Percentiles rank a stretch among this genome's conserved stretches.
These are phyloP conservation scores for Lathyrus tuberosus DNA, from an alignment of 306 rosid species.

Conservation along the genomic window DNA sequence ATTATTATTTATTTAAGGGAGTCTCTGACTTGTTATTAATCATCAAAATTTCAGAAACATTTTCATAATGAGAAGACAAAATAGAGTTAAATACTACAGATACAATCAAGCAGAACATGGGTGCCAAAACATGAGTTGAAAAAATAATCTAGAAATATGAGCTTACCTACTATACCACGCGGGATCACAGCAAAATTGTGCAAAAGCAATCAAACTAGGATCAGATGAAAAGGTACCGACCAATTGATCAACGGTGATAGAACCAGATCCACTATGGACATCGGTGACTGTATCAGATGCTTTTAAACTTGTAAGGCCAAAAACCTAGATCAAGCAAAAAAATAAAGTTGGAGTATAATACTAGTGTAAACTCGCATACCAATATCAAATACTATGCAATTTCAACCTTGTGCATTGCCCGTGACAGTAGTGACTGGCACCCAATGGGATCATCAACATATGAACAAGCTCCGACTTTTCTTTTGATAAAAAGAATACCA, in stretches of 20 bases:
- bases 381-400: conserved; percentile 28
- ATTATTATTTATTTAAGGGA: conserved; percentile 21
- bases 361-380: conserved; percentile 7
- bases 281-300: conserved; percentile 45
- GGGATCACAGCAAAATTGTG: conserved; percentile 90
- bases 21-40: conserved; percentile 24
- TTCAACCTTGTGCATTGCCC: conserved; percentile 95
- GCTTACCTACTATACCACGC: conserved; percentile 80
- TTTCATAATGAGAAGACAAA: conserved; percentile 8
- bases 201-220: conserved; percentile 97
- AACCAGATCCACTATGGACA: conserved; percentile 60
- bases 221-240: conserved; percentile 95
- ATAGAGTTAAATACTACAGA: conserved; percentile 1
- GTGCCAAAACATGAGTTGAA: conserved; percentile 9
- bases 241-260: conserved; percentile 84
- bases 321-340: conserved; percentile 62
- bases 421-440: conserved; percentile 88
- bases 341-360: conserved; percentile 23
- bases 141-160: conserved; percentile 30
- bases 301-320: conserved; percentile 75
- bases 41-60: conserved; percentile 31
- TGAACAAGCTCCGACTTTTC: conserved; percentile 98
- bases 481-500: conserved; percentile 89
- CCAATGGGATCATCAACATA: conserved; percentile 98
- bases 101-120: conserved; percentile 34